Base-by-base conservation (phyloP, 768 basidiomycete species). In the Mycena venus region DNA sequence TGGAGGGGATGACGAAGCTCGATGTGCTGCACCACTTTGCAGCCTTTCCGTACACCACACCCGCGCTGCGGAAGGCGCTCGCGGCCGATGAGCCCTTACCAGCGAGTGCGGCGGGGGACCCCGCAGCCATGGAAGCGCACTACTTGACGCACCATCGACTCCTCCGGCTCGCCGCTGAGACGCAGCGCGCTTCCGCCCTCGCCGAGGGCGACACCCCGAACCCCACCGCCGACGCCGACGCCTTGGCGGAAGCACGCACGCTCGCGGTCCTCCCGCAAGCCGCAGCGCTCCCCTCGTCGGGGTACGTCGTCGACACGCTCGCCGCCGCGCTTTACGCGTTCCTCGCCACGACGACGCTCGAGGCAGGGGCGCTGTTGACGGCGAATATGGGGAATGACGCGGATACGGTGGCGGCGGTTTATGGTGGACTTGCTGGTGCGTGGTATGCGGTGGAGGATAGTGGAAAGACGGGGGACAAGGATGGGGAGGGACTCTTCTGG, bases 281-380 rank as follows among this genome's bases (percentile, higher is more conserved):
- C 2, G 55, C 72, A 0, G 76, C 78, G 12, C 80, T 88, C 31
- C 83, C 84, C 3, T 87, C 87, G 1, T 78, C 84, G 0, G 86
- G 85, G 14, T 88, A 84, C 68, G 86, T 88, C 23, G 74, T 85
- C 2, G 78, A 88, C 73, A 85, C 85, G 0, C 73, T 86, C 14
- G 79, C 86, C 8, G 85, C 87, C 2, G 87, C 86, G 8, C 79
- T 88, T 3, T 88, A 88, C 68, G 87, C 86, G 56, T 88, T 88
- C 77, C 82, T 88, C 27, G 82, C 84, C 2, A 88, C 87, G 19
- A 75, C 80, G 38, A 85, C 78, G 3, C 88, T 88, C 66, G 87
- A 88, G 65, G 83, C 84, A 9, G 88, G 88, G 11, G 88, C 87
- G 4, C 76, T 87, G 49, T 81, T 87, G 78, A 85, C 84, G 7